These are phyloP conservation scores for Candida jianshihensis DNA, from an alignment of 805 yeast species.

Conservation along the genomic window DNA sequence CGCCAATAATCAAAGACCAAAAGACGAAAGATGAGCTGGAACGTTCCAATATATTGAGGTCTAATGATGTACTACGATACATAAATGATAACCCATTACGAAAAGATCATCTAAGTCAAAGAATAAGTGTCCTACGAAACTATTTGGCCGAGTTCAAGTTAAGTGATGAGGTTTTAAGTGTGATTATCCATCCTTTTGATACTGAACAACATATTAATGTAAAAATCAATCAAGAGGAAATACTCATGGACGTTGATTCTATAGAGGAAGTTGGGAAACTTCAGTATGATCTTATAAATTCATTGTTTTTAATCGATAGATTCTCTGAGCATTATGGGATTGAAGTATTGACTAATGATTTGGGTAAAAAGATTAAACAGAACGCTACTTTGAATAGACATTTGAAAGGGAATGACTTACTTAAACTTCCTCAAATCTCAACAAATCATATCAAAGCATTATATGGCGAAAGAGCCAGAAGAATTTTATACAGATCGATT, in stretches of 20 bases:
- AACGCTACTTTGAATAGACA: constrained; percentile 2
- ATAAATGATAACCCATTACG: too few species aligned
- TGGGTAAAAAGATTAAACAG: not conserved
- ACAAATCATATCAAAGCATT: not conserved
- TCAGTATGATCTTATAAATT: constrained; percentile 8
- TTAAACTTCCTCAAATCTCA: not conserved
- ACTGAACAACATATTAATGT: constrained; percentile 3
- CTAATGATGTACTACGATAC: too few species aligned
- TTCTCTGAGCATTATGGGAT: not conserved
- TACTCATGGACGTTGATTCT: constrained; percentile 1
- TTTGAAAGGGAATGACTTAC: not conserved
- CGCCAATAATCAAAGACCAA: too few species aligned
- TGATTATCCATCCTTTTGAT: constrained; percentile 6
- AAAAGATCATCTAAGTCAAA: too few species aligned
- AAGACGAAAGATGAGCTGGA: too few species aligned
- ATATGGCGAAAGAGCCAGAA: constrained; percentile 1
- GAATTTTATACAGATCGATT: constrained; percentile 17
- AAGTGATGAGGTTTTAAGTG: constrained; percentile 9
- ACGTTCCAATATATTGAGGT: too few species aligned
- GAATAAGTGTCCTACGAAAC: too few species aligned
- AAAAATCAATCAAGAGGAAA: not conserved
- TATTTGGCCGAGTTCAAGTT: constrained; percentile 3
- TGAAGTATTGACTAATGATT: constrained; percentile 2
- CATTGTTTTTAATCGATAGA: constrained; percentile 6
- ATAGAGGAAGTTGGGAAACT: constrained; percentile 6